phyloP scores from a whole-genome alignment of 352 stramenopile species.

The Phytophthora rubi region DNA sequence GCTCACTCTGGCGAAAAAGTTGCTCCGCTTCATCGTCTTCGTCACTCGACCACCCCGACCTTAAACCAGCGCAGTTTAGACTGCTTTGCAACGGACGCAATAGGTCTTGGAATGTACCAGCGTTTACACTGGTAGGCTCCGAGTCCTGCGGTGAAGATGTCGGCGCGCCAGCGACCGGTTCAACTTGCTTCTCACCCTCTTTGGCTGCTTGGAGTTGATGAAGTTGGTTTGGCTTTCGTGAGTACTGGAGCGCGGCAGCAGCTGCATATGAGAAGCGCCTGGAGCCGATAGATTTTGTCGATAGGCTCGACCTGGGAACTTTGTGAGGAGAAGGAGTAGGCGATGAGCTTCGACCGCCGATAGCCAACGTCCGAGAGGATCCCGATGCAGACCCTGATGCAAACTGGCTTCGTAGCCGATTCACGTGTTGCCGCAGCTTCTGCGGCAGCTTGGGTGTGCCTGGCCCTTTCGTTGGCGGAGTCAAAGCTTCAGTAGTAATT shows the following conservation, averaged over 20 bases:
- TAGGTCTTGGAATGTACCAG: conserved; percentile 52
- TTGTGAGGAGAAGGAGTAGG: conserved; percentile 16
- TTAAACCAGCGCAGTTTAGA: conserved; percentile 51
- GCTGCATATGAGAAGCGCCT: conserved; percentile 31
- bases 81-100: conserved; percentile 63
- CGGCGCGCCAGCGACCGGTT: background rate
- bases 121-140: conserved; percentile 5
- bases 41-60: conserved; percentile 41
- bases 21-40: conserved; percentile 48
- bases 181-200: conserved; percentile 18
- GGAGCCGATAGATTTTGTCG: conserved; percentile 7
- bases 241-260: conserved; percentile 38
- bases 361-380: conserved; percentile 21
- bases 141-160: conserved; percentile 5
- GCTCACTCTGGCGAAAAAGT: conserved; percentile 48
- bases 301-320: conserved; percentile 15
- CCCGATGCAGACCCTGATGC: conserved; percentile 24
- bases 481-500: conserved; percentile 3
- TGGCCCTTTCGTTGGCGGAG: conserved; percentile 12
- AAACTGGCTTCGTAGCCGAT: conserved; percentile 55
- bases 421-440: conserved; percentile 64
- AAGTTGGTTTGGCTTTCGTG: conserved; percentile 42
- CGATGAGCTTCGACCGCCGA: conserved; percentile 22
- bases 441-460: conserved; percentile 47
- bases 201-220: conserved; percentile 34